A percentile compares a stretch with the other conserved stretches of the same genome.
Evolutionary conservation across 306 rosid species (phyloP).

Genomic region (Vigna angularis): DNA sequence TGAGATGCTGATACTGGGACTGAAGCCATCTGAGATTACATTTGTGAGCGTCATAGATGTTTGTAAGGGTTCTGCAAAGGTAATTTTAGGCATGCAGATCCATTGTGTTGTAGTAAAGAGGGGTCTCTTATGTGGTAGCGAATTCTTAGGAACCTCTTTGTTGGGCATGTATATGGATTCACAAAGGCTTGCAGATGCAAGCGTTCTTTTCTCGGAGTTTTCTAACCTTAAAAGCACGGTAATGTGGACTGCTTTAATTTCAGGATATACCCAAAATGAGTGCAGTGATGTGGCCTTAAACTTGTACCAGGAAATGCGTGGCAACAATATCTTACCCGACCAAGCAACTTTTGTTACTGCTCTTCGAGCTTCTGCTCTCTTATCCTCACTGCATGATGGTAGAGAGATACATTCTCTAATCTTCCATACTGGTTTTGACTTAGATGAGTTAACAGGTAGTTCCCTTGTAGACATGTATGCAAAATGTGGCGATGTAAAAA

Average conservation of each 20-base stretch:
- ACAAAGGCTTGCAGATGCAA: conserved; percentile 62
- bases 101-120: conserved; percentile 63
- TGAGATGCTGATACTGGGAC: conserved; percentile 62
- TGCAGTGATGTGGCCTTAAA: conserved; percentile 61
- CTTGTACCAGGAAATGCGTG: conserved; percentile 66
- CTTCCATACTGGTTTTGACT: conserved; percentile 72
- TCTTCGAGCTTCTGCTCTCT: conserved; percentile 71
- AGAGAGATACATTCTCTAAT: conserved; percentile 68
- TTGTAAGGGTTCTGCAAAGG: conserved; percentile 54
- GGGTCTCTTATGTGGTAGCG: conserved; percentile 63
- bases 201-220: conserved; percentile 68
- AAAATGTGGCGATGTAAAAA: conserved; percentile 73
- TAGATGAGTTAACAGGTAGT: conserved; percentile 74
- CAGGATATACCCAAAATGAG: conserved; percentile 72
- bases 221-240: conserved; percentile 61
- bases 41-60: conserved; percentile 74
- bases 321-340: conserved; percentile 64
- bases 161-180: conserved; percentile 75
- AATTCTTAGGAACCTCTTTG: conserved; percentile 69
- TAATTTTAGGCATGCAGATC: conserved; percentile 69
- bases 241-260: conserved; percentile 73
- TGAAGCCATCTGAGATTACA: conserved; percentile 74
- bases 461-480: conserved; percentile 91
- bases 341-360: conserved; percentile 87
- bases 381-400: conserved; percentile 68